Percentiles rank a stretch among this genome's conserved stretches.
These are phyloP conservation scores for Boletus insuetus DNA, from an alignment of 768 basidiomycete species.

Conservation along the genomic window DNA sequence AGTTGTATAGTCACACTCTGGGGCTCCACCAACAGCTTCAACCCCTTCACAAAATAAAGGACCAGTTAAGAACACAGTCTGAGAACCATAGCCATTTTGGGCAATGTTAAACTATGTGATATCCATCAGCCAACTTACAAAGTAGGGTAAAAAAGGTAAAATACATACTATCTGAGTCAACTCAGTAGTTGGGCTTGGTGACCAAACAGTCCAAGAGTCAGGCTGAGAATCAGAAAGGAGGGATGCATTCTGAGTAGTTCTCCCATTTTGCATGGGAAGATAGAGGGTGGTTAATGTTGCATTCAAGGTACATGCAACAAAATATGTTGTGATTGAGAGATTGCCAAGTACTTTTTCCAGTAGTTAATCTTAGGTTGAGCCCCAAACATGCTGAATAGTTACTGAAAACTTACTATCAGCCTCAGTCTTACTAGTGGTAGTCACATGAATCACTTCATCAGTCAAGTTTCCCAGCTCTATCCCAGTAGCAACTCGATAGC, in stretches of 20 bases:
- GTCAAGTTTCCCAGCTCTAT: neutral
- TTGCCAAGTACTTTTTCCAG: neutral
- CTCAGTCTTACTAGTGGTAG: neutral
- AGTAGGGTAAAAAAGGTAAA: neutral
- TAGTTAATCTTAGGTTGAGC: neutral
- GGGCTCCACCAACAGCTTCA: neutral
- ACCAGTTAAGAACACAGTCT: neutral
- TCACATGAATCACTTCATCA: neutral
- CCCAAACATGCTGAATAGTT: neutral
- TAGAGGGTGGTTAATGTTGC: neutral
- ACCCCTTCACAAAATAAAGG: neutral
- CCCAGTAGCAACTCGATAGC: neutral
- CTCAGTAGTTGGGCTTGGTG: neutral
- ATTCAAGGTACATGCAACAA: constrained; percentile 4
- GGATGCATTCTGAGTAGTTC: neutral
- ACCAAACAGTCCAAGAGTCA: constrained; percentile 4
- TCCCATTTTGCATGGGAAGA: neutral
- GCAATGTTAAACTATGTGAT: neutral
- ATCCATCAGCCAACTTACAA: neutral
- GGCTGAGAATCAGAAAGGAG: neutral
- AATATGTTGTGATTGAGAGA: neutral
- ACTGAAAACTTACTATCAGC: neutral
- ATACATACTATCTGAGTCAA: neutral
- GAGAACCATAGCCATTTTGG: neutral
- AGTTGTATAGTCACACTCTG: neutral